Evolutionary conservation across 306 rosid species (phyloP), one percentile per base, ranked within the genome.

Genomic region (Argentina anserina): DNA sequence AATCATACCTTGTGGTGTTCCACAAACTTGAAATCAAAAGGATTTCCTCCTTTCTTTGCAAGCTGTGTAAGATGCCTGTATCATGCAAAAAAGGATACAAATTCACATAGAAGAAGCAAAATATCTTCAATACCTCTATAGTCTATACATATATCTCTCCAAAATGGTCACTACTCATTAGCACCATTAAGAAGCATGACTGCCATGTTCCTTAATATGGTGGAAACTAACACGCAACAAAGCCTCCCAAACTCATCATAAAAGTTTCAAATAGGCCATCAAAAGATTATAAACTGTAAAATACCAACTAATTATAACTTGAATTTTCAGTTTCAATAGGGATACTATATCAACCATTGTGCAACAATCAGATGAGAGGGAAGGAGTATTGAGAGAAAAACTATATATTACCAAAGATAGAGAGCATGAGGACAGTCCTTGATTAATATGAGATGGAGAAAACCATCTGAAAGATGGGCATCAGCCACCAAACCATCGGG

Each of bases 401-500:
- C 10, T 0, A 49, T 18, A 43, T 43, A 47, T 40, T 49, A 39
- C 98, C 98, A 89, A 28, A 93, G 86, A 83, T 93, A 93, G 76
- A 78, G 79, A 45, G 96, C 87, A 66, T 86, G 98, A 50, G 92
- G 90, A 71, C 96, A 91, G 68, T 91, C 94, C 79, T 82, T 87
- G 65, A 93, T 91, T 84, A 89, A 72, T 67, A 93, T 83, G 62
- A 93, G 97, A 83, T 93, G 90, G 56, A 93, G 83, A 82, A 91
- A 90, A 74, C 98, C 98, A 76, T 93, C 98, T 17, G 98, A 86
- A 67, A 93, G 96, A 81, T 93, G 98, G 3, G 98, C 98, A 53
- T 93, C 97, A 59, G 90, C 96, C 85, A 93, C 97, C 82, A 93
- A 85, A 69, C 98, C 98, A 8, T 91, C 97, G 11, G 98, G 98